phyloP scores from a whole-genome alignment of 2,329 filamentous ascomycete species.

The Sporothrix euskadiensis region DNA sequence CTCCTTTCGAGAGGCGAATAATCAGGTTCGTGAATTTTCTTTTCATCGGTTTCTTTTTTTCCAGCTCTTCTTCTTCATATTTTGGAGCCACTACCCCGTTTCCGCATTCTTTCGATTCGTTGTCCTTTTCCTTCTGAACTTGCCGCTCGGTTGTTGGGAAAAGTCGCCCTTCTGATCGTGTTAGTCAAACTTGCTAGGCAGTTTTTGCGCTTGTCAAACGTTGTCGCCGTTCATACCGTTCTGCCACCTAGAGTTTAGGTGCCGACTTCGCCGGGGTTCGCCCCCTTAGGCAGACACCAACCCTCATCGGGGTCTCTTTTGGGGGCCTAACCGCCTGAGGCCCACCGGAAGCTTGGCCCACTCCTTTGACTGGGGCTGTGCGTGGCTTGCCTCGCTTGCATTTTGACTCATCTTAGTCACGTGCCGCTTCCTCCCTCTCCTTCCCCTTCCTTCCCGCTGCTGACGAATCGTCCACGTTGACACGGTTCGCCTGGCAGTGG shows the following conservation, averaged over 20 bases:
- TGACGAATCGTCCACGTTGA: constrained; percentile 18
- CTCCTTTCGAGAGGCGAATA: constrained; percentile 8
- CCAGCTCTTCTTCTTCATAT: background rate
- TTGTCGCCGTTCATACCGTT: background rate
- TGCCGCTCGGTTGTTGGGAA: background rate
- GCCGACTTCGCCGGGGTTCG: constrained; percentile 19
- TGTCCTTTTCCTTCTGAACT: constrained; percentile 3
- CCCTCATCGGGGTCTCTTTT: background rate
- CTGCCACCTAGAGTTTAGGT: background rate
- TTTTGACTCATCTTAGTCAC: constrained; percentile 16
- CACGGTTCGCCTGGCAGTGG: background rate
- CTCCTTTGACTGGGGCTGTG: background rate
- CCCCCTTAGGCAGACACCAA: constrained; percentile 25
- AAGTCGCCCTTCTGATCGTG: background rate
- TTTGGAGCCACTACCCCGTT: background rate
- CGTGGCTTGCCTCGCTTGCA: constrained; percentile 4
- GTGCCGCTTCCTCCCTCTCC: background rate
- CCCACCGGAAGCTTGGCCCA: constrained; percentile 7
- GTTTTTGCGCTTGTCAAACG: background rate
- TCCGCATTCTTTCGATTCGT: background rate
- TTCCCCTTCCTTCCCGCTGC: background rate
- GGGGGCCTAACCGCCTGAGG: constrained; percentile 3
- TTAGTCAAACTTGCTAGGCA: constrained; percentile 19
- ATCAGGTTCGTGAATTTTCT: background rate
- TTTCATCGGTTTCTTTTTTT: background rate